phyloP scores from a whole-genome alignment of 1,284 basidiomycete species.

The Microbotryum violaceum region DNA sequence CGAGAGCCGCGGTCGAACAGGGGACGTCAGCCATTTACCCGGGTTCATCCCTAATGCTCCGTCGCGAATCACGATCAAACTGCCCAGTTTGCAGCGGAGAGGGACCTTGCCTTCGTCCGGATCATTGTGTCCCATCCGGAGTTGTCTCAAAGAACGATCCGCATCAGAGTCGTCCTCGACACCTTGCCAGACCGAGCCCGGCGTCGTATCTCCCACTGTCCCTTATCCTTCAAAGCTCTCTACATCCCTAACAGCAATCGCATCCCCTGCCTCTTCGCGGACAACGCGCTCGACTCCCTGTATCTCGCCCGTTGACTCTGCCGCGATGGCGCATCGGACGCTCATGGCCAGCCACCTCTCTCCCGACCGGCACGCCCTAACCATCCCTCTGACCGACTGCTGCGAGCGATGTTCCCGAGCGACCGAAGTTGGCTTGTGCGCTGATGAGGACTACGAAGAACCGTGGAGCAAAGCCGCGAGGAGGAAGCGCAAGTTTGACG shows the following conservation, averaged over 20 bases:
- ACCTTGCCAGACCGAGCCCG: neutral
- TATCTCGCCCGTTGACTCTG: no score
- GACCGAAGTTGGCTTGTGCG: slow-evolving; percentile 6
- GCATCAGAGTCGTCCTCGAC: neutral
- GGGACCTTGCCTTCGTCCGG: neutral
- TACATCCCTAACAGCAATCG: neutral
- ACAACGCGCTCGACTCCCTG: neutral
- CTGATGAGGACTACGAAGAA: neutral
- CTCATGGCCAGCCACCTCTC: neutral
- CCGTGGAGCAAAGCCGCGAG: slow-evolving; percentile 3
- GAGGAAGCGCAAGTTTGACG: neutral
- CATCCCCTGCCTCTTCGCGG: slow-evolving; percentile 2
- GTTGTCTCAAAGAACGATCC: no score
- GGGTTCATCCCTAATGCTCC: slow-evolving; percentile 6
- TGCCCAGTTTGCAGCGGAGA: slow-evolving; percentile 12
- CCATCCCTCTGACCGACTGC: slow-evolving; percentile 11
- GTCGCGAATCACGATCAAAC: slow-evolving; percentile 8
- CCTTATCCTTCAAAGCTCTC: neutral
- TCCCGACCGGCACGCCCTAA: neutral
- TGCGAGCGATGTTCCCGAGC: slow-evolving; percentile 8
- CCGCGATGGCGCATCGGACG: no score
- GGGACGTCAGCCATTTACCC: no score
- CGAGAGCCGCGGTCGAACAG: neutral
- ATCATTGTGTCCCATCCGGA: neutral
- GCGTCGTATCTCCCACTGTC: neutral